Conservation (phyloP, 495 filamentous ascomycete genomes). For the Glarea lozoyensis region DNA sequence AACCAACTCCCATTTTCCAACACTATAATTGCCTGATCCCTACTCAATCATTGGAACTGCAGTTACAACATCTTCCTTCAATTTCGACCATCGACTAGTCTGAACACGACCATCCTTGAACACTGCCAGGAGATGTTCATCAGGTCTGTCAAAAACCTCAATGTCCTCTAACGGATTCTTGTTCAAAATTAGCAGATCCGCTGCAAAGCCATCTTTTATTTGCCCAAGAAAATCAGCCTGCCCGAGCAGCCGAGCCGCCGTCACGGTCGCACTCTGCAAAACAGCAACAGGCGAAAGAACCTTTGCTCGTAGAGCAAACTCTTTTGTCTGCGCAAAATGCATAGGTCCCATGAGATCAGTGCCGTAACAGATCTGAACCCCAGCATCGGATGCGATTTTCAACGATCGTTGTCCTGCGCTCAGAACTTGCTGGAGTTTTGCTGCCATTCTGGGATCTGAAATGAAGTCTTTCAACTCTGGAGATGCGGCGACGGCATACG, state of each 20-base stretch:
- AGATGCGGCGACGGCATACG: constrained; percentile 39
- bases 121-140: constrained; percentile 35
- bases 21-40: neutral
- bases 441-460: constrained; percentile 25
- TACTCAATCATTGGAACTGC: neutral
- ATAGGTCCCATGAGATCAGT: constrained; percentile 44
- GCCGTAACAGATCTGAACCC: constrained; percentile 45
- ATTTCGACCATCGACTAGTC: constrained; percentile 31
- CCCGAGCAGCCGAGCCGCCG: constrained; percentile 37
- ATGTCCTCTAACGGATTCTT: constrained; percentile 44
- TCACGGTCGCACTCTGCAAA: constrained; percentile 42
- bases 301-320: constrained; percentile 37
- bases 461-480: constrained; percentile 34
- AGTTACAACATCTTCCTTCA: constrained; percentile 16
- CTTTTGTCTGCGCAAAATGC: constrained; percentile 35
- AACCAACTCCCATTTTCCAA: neutral
- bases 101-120: constrained; percentile 41
- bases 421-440: constrained; percentile 40
- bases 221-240: constrained; percentile 34
- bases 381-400: constrained; percentile 35
- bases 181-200: constrained; percentile 35
- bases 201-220: constrained; percentile 31
- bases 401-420: constrained; percentile 34
- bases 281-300: constrained; percentile 34
- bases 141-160: constrained; percentile 35